Base-by-base conservation (phyloP, 176 grass and related monocot genomes). In the Raddia distichophylla region DNA sequence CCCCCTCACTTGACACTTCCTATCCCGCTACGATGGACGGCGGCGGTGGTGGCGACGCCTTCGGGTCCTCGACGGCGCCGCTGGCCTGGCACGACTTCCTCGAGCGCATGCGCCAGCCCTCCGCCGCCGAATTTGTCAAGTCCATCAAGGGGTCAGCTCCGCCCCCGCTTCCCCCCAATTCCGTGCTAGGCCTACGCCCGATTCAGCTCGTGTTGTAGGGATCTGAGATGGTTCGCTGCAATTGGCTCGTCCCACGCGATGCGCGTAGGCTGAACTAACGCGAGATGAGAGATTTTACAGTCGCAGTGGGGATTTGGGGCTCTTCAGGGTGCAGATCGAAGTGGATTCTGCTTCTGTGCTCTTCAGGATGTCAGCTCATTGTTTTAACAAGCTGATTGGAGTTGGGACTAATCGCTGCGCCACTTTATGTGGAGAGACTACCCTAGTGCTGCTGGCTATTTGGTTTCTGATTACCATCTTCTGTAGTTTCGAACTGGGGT, bases 71-170 rank as follows among this genome's bases (percentile, higher is more conserved):
- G 48, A 86, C 90, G 50, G 90, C 93, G 56, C 92, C 96, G 54
- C 93, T 93, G 45, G 90, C 92, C 14, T 98, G 96, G 96, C 96
- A 98, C 82, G 93, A 98, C 64, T 98, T 98, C 88, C 84, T 98
- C 17, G 96, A 95, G 79, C 88, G 96, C 74, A 98, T 98, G 96
- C 93, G 96, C 37, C 93, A 98, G 53, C 96, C 96, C 67, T 95
- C 96, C 79, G 96, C 96, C 37, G 84, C 86, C 10, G 96, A 98
- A 20, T 93, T 98, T 48, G 96, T 98, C 34, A 98, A 93, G 88
- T 95, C 96, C 76, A 98, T 98, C 73, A 98, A 98, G 86, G 87
- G 96, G 96, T 88, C 27, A 76, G 43, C 53, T 58, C 43, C 48
- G 50, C 33, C 6, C 62, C 35, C 17, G 4, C 20, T 20, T 22